Evolutionary conservation across 257 asterid genomes (phyloP), one percentile per base, ranked within the genome.

Genomic region (Ocimum tenuiflorum): DNA sequence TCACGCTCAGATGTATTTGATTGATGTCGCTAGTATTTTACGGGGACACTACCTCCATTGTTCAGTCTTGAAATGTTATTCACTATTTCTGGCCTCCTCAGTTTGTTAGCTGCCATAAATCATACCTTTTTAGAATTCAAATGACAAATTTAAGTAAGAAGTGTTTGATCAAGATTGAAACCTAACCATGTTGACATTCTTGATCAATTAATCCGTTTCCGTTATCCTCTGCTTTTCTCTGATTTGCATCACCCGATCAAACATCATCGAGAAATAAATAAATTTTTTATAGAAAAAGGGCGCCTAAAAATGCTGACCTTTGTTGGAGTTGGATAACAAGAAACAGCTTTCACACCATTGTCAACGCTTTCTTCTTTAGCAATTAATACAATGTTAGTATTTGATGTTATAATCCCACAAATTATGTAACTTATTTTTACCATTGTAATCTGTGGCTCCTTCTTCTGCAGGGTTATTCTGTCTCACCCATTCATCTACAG

Each of bases 401-500:
- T 36, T 46, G 23, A 13, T 17, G 15, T 10, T 8, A 43, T 20
- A 54, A 15, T 47, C 3, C 12, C 20, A 54, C 11, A 62, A 10
- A 63, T 43, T 9, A 18, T 13, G 7, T 27, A 52, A 67, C n/a
- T 14, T 55, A 8, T 56, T 9, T 41, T 56, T 67, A 82, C 88
- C 82, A 55, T 64, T 69, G 46, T 49, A 50, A 49, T 61, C 61
- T 33, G 54, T 38, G 47, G 65, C 31, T 62, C 67, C 75, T 74
- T 73, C 69, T 62, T 62, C 82, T 14, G 6, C 0, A 27, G 77
- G 68, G 12, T 78, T 60, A 70, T 63, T 77, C 63, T 73, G 8
- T 45, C 73, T 80, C 73, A 83, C 88, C 88, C 86, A 83, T 70
- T 83, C 84, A 73, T 83, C 88, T 1, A 83, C 88, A 7, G 59